Evolutionary conservation across 306 rosid genomes (phyloP), one percentile per base, ranked within the genome.

Genomic region (Elaeagnus macrophylla): DNA sequence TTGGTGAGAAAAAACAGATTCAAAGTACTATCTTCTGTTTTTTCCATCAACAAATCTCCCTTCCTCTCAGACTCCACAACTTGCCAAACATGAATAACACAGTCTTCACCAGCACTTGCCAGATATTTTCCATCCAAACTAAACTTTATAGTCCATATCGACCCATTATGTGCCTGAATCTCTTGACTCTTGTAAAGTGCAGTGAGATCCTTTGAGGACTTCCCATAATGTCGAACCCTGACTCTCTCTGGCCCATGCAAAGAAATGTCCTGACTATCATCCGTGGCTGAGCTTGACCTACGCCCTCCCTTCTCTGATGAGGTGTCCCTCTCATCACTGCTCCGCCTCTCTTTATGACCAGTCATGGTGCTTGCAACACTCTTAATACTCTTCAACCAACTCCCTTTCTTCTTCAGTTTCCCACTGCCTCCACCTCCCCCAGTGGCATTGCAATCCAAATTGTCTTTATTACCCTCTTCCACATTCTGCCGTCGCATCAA

Each of bases 101-200:
- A 55, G 74, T 93, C 99, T 83, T 93, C 99, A 35, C 99, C 99
- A 0, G 99, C 99, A 73, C 96, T 93, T 0, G 96, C 99, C 51
- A 93, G 77, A 62, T 82, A 84, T 64, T 85, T 82, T n/a, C 99
- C 99, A 59, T 93, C 96, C 80, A 93, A 77, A 69, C 99, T 93
- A 69, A 93, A 93, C 85, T 80, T 87, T 41, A 93, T 82, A 44
- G 82, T 84, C 99, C 99, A 93, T 49, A 93, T 87, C 0, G 94
- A 82, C 63, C 96, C 96, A 61, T 38, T 79, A 66, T 93, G 99
- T 12, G 96, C 99, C 51, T 77, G 96, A 63, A 93, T 84, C 89
- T 93, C 99, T 64, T 87, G 99, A 57, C 78, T 82, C 77, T 93
- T 93, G 61, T 68, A 93, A 51, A 93, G 58, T 2, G 82, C 99